Base-by-base conservation (phyloP, 164 flowering plant species). In the Stephania yunnanensis region DNA sequence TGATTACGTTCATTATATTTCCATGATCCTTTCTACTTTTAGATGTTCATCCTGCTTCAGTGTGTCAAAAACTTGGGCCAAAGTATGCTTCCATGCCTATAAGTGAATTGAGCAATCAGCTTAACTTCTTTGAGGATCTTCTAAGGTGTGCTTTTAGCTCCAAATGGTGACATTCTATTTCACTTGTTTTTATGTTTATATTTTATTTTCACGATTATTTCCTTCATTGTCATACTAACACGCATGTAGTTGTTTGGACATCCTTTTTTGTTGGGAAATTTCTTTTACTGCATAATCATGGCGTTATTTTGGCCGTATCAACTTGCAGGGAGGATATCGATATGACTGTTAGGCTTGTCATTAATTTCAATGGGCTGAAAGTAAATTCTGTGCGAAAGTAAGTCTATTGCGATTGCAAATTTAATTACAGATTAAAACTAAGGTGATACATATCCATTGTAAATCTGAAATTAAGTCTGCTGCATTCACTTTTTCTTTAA, bases 271-370 rank as follows among this genome's bases (percentile, higher is more conserved):
- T n/a, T 61, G 4, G 55, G 9, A 50, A 50, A 50, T 50, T 50
- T 50, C 12, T 50, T 50, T 11, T 50, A 15, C 55, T 50, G 15
- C 3, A 50, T 15, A 50, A 50, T 50, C 55, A 50, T 61, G 9
- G 19, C 66, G 5, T n/a, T 61, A 36, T 36, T 61, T 61, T 61
- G 66, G 66, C 29, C 8, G 9, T 19, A 61, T 61, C 4, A 10
- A 61, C 44, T 69, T 85, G 82, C 92, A 95, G 99, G 97, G 95
- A 88, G 80, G 97, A 93, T 73, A 91, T 95, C 52, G 79, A 81
- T 77, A 95, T 95, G 99, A 89, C 97, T 61, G 86, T 95, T 17
- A 90, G 97, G 85, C 97, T 93, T 82, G 99, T 95, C 77, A 89
- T 95, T 71, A 95, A 86, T 80, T 90, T 84, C 89, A 95, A 88